These are phyloP conservation scores for Camelina neglecta DNA, from an alignment of 345 rosid species.

Conservation along the genomic window DNA sequence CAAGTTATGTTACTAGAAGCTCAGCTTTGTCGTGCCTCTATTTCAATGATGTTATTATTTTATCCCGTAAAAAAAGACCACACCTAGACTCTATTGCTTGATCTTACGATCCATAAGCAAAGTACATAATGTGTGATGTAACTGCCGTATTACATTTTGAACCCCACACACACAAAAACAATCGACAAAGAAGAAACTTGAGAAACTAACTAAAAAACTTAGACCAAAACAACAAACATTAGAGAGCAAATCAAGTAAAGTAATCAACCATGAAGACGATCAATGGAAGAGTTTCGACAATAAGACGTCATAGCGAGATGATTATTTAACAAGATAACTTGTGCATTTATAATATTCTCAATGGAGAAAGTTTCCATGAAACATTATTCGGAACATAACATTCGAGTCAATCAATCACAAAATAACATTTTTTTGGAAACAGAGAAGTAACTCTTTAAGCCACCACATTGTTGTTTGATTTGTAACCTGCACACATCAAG, in stretches of 20 bases:
- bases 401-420: not conserved
- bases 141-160: too few species aligned
- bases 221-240: not conserved
- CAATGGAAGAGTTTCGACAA: not conserved
- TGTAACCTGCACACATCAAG: slow-evolving; percentile 32
- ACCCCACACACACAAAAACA: too few species aligned
- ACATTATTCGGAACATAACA: slow-evolving; percentile 17
- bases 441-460: not conserved
- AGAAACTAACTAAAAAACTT: not conserved
- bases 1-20: too few species aligned
- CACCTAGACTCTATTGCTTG: not conserved
- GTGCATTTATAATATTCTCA: not conserved
- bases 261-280: not conserved
- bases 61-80: too few species aligned
- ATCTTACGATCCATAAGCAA: not conserved
- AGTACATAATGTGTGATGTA: not conserved
- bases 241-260: not conserved
- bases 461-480: slow-evolving; percentile 9
- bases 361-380: slow-evolving; percentile 13
- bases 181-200: not conserved
- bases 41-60: too few species aligned
- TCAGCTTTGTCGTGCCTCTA: too few species aligned
- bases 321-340: slow-evolving; percentile 3
- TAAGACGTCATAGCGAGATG: not conserved
- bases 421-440: not conserved